Evolutionary conservation across 179 eudicot genomes (phyloP).

Genomic region (Silene coronaria): DNA sequence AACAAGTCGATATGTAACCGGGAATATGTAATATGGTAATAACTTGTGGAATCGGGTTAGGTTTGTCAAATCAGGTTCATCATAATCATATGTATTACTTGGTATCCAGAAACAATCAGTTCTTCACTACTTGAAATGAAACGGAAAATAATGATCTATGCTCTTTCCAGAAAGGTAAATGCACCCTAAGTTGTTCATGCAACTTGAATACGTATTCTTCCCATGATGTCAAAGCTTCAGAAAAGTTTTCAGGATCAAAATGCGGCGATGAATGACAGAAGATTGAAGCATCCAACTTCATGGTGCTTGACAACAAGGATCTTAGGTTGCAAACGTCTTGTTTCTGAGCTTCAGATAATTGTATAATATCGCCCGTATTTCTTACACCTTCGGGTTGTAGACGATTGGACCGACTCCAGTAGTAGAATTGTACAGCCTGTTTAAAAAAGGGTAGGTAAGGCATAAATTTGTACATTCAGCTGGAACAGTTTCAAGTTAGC

Average conservation of each 20-base stretch:
- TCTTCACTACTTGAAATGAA: slow-evolving; percentile 17
- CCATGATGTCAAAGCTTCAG: slow-evolving; percentile 46
- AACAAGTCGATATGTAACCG: too few species aligned
- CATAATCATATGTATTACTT: too few species aligned
- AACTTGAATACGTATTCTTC: slow-evolving; percentile 48
- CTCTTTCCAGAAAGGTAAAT: slow-evolving; percentile 58
- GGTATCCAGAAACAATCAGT: too few species aligned
- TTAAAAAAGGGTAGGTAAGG: not conserved
- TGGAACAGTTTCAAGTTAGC: not conserved
- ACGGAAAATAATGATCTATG: slow-evolving; percentile 43
- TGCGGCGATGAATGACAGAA: slow-evolving; percentile 15
- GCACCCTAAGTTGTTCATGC: slow-evolving; percentile 34
- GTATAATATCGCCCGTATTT: slow-evolving; percentile 19
- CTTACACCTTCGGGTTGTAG: slow-evolving; percentile 18
- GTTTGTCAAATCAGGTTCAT: too few species aligned
- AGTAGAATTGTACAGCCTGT: slow-evolving; percentile 74
- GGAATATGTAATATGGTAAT: too few species aligned
- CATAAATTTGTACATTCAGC: not conserved
- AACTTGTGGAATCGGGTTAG: too few species aligned
- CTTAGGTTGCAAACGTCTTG: slow-evolving; percentile 31
- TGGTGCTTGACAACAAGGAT: slow-evolving; percentile 31
- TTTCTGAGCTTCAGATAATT: slow-evolving; percentile 37
- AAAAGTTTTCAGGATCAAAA: slow-evolving; percentile 42
- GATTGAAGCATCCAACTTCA: slow-evolving; percentile 32
- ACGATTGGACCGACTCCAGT: slow-evolving; percentile 45